phyloP scores from a whole-genome alignment of 164 flowering plant genomes.

The Vitis riparia region DNA sequence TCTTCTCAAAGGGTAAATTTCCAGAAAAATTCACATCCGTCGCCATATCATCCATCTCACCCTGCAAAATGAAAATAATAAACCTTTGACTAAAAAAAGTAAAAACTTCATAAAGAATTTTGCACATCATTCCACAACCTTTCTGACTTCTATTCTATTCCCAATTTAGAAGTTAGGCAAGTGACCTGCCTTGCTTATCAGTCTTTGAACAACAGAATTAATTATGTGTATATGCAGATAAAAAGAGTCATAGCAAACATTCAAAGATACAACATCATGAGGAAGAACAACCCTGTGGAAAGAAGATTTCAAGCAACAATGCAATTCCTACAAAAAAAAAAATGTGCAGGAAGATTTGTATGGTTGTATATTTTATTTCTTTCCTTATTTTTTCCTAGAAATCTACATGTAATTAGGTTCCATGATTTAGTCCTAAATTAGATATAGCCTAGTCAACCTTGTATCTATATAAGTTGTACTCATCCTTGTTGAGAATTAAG shows the following conservation, averaged over 20 bases:
- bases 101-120: neutral
- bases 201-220: neutral
- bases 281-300: too few species aligned
- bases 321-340: too few species aligned
- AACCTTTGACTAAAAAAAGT: slow-evolving; percentile 1
- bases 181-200: neutral
- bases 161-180: neutral
- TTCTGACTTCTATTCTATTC: neutral
- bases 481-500: too few species aligned
- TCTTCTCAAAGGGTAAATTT: slow-evolving; percentile 69
- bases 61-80: slow-evolving; percentile 43
- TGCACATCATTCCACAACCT: neutral
- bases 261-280: too few species aligned
- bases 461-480: too few species aligned
- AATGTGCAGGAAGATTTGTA: too few species aligned
- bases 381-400: too few species aligned
- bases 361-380: too few species aligned
- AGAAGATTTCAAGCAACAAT: too few species aligned
- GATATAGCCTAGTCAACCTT: too few species aligned
- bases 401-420: too few species aligned
- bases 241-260: neutral
- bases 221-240: neutral
- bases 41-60: slow-evolving; percentile 86
- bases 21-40: slow-evolving; percentile 94
- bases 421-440: too few species aligned